These are phyloP conservation scores for Perkinsus chesapeaki DNA, from an alignment of 169 alveolate species.

Conservation along the genomic window DNA sequence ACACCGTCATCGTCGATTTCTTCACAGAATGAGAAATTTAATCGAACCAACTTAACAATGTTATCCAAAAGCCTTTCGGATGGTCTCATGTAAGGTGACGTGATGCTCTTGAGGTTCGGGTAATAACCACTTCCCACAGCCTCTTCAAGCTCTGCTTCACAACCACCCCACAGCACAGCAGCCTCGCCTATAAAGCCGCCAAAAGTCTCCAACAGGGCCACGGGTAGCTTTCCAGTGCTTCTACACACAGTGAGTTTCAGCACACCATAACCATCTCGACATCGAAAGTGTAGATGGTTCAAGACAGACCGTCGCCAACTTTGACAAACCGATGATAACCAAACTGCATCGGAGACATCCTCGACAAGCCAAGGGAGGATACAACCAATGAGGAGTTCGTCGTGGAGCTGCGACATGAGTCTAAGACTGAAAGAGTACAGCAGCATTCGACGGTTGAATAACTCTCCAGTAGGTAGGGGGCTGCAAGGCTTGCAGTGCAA, in stretches of 20 bases:
- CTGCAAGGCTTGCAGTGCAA: no score
- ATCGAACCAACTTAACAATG: not conserved
- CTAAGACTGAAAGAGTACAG: no score
- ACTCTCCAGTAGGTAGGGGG: no score
- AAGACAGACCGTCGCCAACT: not conserved
- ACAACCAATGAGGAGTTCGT: not conserved
- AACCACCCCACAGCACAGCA: not conserved
- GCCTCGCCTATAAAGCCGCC: not conserved
- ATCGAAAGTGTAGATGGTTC: not conserved
- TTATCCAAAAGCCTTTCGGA: not conserved
- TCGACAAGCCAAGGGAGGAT: not conserved
- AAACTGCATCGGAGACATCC: not conserved
- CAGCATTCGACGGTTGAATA: no score
- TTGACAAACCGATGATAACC: not conserved
- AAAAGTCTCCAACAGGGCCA: not conserved
- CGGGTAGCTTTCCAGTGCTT: not conserved
- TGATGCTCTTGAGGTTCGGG: not conserved
- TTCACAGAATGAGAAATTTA: not conserved
- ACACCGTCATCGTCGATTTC: not conserved
- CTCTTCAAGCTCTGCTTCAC: not conserved
- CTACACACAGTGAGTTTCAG: not conserved
- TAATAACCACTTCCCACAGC: not conserved
- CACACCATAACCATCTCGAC: not conserved
- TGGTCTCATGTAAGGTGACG: not conserved
- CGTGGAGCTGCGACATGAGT: no score